Evolutionary conservation across 345 rosid species (phyloP), one percentile per base, ranked within the genome.

Genomic region (Anacardium occidentale): DNA sequence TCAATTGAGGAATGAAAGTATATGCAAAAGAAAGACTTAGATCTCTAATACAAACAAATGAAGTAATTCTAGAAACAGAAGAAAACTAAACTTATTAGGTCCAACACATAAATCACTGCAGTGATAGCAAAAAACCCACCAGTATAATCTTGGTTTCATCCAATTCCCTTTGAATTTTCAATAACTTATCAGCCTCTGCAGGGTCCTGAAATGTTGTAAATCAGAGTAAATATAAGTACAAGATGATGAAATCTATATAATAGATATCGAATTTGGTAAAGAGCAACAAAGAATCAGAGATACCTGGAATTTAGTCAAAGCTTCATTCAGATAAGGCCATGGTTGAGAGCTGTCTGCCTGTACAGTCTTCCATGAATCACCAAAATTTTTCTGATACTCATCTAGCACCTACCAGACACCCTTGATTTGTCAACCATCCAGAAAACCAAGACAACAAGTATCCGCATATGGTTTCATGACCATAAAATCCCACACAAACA

Each of bases 111-210:
- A 63, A 59, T 37, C 24, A 56, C 13, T 25, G 58, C 7, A 64
- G 34, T 34, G 20, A 66, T 13, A 20, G 60, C 14, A 48, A 6
- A 22, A 64, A 21, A 85, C 97, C 87, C 84, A 96, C 97, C 63
- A 96, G 98, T 78, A 96, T 91, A 78, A 96, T 93, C 83, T 96
- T 96, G 8, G 99, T 96, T 77, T 96, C 98, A 76, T 96, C 98
- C 89, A 96, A 86, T 77, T 93, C 98, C 85, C 95, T 90, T 80
- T 93, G 99, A 75, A 93, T 96, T 85, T 86, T 96, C 89, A 96
- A 74, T 80, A 93, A 85, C 79, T 93, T 96, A 78, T 91, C 99
- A 6, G 99, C 99, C 82, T 95, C 99, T 13, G 94, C 97, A 74
- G 98, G 99, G 77, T 95, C 98, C 99, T 95, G 86, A 75, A 72